phyloP scores from a whole-genome alignment of 257 asterid species.

The Verbena officinalis region DNA sequence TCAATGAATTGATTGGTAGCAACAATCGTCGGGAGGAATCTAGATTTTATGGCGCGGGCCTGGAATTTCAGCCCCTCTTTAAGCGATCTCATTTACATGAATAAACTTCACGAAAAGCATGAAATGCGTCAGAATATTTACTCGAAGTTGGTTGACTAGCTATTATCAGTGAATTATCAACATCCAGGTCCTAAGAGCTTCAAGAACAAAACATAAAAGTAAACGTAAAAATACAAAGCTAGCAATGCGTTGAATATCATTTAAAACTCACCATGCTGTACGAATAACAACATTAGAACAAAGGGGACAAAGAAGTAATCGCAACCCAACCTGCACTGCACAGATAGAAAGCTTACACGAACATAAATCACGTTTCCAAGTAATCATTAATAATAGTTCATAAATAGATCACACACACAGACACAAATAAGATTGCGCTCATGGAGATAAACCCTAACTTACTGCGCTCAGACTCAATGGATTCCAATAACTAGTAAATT shows the following conservation, averaged over 20 bases:
- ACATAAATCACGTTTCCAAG: conserved; percentile 15
- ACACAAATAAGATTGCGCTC: neutral
- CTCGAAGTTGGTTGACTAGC: too few relatives aligned
- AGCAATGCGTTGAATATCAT: neutral
- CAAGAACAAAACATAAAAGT: neutral
- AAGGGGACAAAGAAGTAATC: conserved; percentile 71
- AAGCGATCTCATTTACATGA: too few relatives aligned
- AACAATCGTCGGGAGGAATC: conserved; percentile 36
- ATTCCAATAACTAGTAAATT: conserved; percentile 8
- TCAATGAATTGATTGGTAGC: conserved; percentile 62
- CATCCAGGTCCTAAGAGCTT: neutral
- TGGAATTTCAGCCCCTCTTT: too few relatives aligned
- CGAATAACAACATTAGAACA: conserved; percentile 75
- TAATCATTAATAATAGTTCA: neutral
- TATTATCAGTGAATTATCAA: conserved; percentile 26
- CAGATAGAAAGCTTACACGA: neutral
- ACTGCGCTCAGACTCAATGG: conserved; percentile 4
- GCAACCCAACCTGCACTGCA: conserved; percentile 87
- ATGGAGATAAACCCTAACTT: neutral
- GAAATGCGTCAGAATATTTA: too few relatives aligned
- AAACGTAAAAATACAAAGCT: neutral
- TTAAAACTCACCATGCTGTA: conserved; percentile 78
- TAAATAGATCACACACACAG: neutral
- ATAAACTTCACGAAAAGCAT: too few relatives aligned
- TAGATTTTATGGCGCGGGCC: conserved; percentile 51